Evolutionary conservation across 106 monocot genomes (phyloP), one percentile per base, ranked within the genome.

Genomic region (Apostasia ramifera): DNA sequence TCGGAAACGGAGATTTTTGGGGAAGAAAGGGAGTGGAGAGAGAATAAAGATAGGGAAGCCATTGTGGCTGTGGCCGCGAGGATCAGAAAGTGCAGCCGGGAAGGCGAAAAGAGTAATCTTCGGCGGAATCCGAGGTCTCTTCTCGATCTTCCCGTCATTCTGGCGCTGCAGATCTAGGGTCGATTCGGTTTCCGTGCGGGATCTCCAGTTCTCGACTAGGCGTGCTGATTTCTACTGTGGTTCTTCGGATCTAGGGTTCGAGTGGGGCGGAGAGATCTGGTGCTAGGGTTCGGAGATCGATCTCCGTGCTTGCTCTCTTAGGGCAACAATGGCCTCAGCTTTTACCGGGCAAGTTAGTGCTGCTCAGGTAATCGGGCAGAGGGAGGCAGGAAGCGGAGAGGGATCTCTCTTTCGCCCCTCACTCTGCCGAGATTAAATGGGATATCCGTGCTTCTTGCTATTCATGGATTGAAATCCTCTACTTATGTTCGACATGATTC

Each of bases 251-350:
- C 26, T 26, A 65, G 65, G 65, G 62, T 63, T 63, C 14, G 44
- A 45, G 8, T 9, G 12, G 43, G 62, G 62, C 62, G 38, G 26
- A 40, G 40, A n/a, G 2, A 10, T 8, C 51, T 14, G 15, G 44
- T 10, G 68, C n/a, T 54, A 39, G 70, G 46, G 47, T 54, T 63
- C 55, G 6, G 51, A 55, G 57, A 55, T 71, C 62, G 12, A 10
- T 14, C 8, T 65, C 42, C 26, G 4, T 73, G 60, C 59, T 13
- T 65, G 66, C 63, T 41, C 11, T 59, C 48, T 63, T 57, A 49
- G 49, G 57, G 57, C 71, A 43, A 52, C 53, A 61, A 82, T 82
- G 82, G 82, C 80, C 77, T 70, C 73, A 12, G 57, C 58, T 69
- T 74, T 59, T 13, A 61, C 66, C 41, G 49, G 60, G 2, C 79